Evolutionary conservation across 2,329 filamentous ascomycete genomes (phyloP), one percentile per base, ranked within the genome.

Genomic region (Aschersonia sp.): DNA sequence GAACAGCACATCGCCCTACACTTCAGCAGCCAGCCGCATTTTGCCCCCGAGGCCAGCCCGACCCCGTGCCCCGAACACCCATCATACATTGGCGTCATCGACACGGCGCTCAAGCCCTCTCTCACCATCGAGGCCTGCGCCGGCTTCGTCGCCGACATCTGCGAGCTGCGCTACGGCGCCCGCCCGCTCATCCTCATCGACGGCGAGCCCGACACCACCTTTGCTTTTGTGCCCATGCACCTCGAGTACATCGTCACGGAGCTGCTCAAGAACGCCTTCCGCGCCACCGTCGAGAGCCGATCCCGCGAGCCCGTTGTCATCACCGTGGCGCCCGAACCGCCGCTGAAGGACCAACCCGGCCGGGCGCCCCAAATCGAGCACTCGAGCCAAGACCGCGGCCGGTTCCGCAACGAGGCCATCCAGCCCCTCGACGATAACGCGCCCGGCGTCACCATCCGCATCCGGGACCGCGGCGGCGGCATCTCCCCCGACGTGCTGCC

Each of bases 201-300:
- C 54, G 92, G 92, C 53, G 84, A 94, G 61, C 82, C 85, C 0
- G 82, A 85, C 46, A 88, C 89, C n/a, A 83, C 81, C 0, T 94
- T 98, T 60, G 89, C 91, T 28, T 92, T 94, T 59, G 83, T 98
- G 6, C 92, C 92, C 10, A 92, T 94, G 62, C 92, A 98, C 64
- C 76, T 98, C 30, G 91, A 97, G 65, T 98, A 98, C 64, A 96
- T 98, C 54, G 78, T 96, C 53, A 98, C 91, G 0, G 92, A 98
- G 65, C 75, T 98, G 1, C 75, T 98, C 50, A 98, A 98, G 66
- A 98, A 98, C 60, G 87, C 89, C 1, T 98, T 97, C 69, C 80
- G 92, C 43, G 91, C 92, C 4, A 94, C 88, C 0, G 82, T 97
- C 7, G 92, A 98, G 65, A 82, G 77, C 50, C 80, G 81, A n/a